Base-by-base conservation (phyloP, 805 yeast genomes). In the Sugiyamaella chiloensis region DNA sequence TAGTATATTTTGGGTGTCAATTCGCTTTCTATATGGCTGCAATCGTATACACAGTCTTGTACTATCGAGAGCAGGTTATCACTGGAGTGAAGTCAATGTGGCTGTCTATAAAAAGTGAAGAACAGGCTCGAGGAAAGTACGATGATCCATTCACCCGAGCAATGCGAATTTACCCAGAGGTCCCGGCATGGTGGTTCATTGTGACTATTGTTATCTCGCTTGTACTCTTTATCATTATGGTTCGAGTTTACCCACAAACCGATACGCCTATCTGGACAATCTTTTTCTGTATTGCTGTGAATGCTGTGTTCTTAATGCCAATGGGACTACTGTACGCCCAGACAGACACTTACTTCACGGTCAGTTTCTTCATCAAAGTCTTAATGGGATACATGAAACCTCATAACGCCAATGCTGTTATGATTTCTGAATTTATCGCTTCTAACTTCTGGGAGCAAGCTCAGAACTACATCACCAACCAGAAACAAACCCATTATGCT, bases 171-270 rank as follows among this genome's bases (percentile, higher is more conserved):
- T 83, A 83, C 62, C 73, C 73, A 31, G 88, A 83, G 53, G 87
- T 81, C 20, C 93, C 95, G 1, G 85, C 80, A 53, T 80, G 83
- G 81, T 82, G 88, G 87, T 83, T 75, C 32, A 46, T 77, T n/a
- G 53, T 68, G 11, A 69, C 81, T 21, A 67, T 79, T 4, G 53
- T 69, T 2, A 63, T 75, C 36, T 62, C 73, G 64, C 72, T 60
- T 24, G 66, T 67, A 1, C 66, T 79, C 47, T 69, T 73, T 60
- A 76, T 62, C 41, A 70, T 68, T 2, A 57, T 68, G 24, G 64
- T 75, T 29, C 65, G 66, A 44, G 64, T 61, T 9, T 74, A 73
- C 65, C 54, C 56, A 12, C 46, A 55, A 7, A 67, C 67, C 59
- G 75, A 76, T 46, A 76, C 83, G 0, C 83, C 86, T 1, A 73